These are phyloP conservation scores for Triticum urartu DNA, from an alignment of 176 grass and related monocot genomes.

Conservation along the genomic window DNA sequence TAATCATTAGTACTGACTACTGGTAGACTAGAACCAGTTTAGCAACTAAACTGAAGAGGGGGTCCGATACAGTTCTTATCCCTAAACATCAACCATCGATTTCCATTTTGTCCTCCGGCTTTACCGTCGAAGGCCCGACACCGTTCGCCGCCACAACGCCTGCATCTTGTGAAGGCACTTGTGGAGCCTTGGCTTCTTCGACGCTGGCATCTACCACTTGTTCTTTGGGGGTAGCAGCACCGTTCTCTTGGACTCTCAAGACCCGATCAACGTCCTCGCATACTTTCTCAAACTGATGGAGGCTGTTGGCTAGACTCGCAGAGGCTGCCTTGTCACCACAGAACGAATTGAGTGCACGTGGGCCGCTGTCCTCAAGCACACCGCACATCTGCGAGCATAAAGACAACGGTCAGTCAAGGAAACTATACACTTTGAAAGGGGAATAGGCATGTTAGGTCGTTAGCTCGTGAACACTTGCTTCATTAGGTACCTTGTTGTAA, in stretches of 20 bases:
- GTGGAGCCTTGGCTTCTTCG: background rate
- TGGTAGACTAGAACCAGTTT: background rate
- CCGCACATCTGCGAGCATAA: slow-evolving; percentile 65
- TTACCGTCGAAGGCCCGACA: background rate
- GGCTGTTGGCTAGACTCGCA: slow-evolving; percentile 48
- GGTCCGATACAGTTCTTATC: too few relatives aligned
- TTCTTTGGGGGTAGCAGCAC: slow-evolving; percentile 3
- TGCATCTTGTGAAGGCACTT: background rate
- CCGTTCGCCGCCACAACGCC: background rate
- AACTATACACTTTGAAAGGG: background rate
- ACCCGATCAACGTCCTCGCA: slow-evolving; percentile 45
- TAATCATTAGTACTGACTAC: background rate
- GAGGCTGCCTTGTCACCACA: slow-evolving; percentile 56
- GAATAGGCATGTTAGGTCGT: background rate
- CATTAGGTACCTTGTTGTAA: slow-evolving; percentile 76
- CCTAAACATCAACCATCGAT: too few relatives aligned
- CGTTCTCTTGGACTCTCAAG: slow-evolving; percentile 42
- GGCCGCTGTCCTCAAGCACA: slow-evolving; percentile 59
- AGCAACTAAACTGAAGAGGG: too few relatives aligned
- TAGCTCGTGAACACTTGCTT: background rate
- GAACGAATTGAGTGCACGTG: slow-evolving; percentile 53
- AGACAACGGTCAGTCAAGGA: background rate
- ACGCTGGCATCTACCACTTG: slow-evolving; percentile 9
- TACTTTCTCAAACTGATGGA: slow-evolving; percentile 57
- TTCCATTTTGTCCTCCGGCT: background rate